These are phyloP conservation scores for Myrica gale DNA, from an alignment of 306 rosid species.

Conservation along the genomic window DNA sequence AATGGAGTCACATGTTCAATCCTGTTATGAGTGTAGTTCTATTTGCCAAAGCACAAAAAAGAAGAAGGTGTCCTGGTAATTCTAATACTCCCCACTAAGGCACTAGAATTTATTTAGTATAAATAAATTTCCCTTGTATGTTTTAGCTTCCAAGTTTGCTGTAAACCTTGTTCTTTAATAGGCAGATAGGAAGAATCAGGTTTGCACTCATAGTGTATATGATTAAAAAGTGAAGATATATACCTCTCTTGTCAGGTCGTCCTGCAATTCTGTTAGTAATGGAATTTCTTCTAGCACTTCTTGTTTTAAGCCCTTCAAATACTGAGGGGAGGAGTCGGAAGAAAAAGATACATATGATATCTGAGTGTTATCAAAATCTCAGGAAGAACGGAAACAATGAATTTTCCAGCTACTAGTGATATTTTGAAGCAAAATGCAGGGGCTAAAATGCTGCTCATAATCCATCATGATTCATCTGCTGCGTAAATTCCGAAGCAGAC, in stretches of 20 bases:
- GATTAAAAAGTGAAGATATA: no score
- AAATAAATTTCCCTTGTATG: background rate
- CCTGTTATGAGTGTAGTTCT: background rate
- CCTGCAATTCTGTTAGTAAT: no score
- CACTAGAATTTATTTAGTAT: no score
- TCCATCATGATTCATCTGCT: background rate
- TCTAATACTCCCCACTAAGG: background rate
- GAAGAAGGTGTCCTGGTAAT: background rate
- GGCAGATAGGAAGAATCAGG: conserved; percentile 5
- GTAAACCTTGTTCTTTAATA: background rate
- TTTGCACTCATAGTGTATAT: conserved; percentile 6
- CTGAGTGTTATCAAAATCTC: no score
- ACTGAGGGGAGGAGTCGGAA: no score
- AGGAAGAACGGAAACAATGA: no score
- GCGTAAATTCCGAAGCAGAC: conserved; percentile 17
- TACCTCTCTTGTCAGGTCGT: no score
- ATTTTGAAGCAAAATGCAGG: background rate
- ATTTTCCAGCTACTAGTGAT: no score
- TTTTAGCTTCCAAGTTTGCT: background rate
- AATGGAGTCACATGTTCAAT: background rate
- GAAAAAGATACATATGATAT: no score
- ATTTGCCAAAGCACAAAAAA: no score
- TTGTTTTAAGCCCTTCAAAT: no score
- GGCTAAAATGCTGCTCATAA: conserved; percentile 12
- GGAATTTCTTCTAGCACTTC: no score